Evolutionary conservation across 495 filamentous ascomycete genomes (phyloP).

Genomic region (Niebla homalea): DNA sequence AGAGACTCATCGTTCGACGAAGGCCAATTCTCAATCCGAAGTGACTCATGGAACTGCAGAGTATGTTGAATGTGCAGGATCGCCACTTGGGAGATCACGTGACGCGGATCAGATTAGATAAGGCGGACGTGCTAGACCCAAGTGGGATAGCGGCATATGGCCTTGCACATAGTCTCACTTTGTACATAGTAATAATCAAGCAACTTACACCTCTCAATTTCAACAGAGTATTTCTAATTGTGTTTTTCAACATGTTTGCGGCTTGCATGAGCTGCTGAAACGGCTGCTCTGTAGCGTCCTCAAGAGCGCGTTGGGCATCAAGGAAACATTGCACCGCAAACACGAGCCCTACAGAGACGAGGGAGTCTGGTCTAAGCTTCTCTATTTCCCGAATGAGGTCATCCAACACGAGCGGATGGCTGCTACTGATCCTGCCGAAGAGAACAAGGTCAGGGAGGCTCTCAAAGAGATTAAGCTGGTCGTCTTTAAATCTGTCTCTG

Average conservation of each 20-base stretch:
- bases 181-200: too few relatives aligned
- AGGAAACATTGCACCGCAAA: slow-evolving; percentile 30
- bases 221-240: slow-evolving; percentile 20
- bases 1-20: slow-evolving; percentile 19
- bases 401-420: slow-evolving; percentile 18
- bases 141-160: too few relatives aligned
- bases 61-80: too few relatives aligned
- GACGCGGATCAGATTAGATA: too few relatives aligned
- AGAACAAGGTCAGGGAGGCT: slow-evolving; percentile 22
- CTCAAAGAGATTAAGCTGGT: slow-evolving; percentile 20
- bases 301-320: slow-evolving; percentile 25
- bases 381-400: slow-evolving; percentile 26
- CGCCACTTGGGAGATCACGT: too few relatives aligned
- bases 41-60: slow-evolving; percentile 23
- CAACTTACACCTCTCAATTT: too few relatives aligned
- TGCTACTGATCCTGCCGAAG: slow-evolving; percentile 2
- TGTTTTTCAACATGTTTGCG: slow-evolving; percentile 12
- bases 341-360: slow-evolving; percentile 21
- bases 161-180: too few relatives aligned
- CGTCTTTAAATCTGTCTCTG: slow-evolving; percentile 21
- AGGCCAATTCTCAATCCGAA: slow-evolving; percentile 24
- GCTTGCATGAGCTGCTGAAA: slow-evolving; percentile 12
- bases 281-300: slow-evolving; percentile 3
- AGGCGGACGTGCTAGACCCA: too few relatives aligned
- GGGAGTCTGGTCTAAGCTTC: slow-evolving; percentile 13